Base-by-base conservation (phyloP, 331 rosid species). In the Stylosanthes scabra region DNA sequence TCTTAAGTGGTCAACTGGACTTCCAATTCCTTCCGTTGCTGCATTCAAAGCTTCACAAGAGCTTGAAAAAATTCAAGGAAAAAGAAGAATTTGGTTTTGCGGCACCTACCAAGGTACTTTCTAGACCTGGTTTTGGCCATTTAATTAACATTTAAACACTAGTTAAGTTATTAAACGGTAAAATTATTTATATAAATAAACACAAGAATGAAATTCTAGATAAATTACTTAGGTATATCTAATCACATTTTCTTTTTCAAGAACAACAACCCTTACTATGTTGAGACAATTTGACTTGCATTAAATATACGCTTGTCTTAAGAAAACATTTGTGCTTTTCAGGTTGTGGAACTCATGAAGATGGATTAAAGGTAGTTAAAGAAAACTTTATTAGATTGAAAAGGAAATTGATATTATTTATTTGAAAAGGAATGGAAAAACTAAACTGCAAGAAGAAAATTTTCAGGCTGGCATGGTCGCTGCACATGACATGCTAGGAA, bases 331-430 rank as follows among this genome's bases (percentile, higher is more conserved):
- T 72, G 58, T 66, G 42, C 8, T 42, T 78, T 78, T 80, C 92
- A 93, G 97, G 97, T 75, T 89, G 88, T 81, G 98, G 98, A 46
- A 91, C 91, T 83, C 98, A 93, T 67, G 98, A 93, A 76, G 98
- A 91, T 85, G 98, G 98, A 78, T 64, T 93, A 31, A 91, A 93
- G 98, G 97, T 91, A 78, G 52, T 9, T 14, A 59, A 50, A 74
- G 56, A 61, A 34, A 52, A 63, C 76, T 57, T 64, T 12, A 27
- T 74, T 12, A 14, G 64, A 50, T 13, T 49, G 41, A 15, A 31
- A 65, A 20, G 52, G 3, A 3, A 54, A 37, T 15, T 55, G 39
- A 6, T 12, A 46, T 34, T 34, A 3, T 34, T 34, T 34, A 5
- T 34, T 34, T 41, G 9, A 31, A 41, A 41, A 41, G 63, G 49